Conservation (phyloP, 306 rosid genomes). For the Vigna hirtella region DNA sequence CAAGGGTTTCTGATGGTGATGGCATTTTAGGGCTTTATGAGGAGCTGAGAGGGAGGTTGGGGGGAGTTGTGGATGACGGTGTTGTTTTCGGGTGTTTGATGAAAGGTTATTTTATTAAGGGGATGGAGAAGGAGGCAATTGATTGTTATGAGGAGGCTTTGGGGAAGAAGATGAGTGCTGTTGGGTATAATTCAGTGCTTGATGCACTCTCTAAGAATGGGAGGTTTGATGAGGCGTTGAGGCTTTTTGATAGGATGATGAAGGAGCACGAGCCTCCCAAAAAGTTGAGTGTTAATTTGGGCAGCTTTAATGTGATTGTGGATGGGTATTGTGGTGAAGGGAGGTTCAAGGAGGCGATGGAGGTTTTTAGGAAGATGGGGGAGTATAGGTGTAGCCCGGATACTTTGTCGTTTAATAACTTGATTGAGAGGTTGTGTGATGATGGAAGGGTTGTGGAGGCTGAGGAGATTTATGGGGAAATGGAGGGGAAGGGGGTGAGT, state of each 20-base stretch:
- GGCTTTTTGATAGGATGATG: conserved; percentile 74
- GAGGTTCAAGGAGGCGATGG: conserved; percentile 75
- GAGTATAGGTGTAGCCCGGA: conserved; percentile 82
- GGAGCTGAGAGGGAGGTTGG: conserved; percentile 69
- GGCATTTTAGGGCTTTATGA: conserved; percentile 68
- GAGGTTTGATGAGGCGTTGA: conserved; percentile 75
- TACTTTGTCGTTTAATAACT: conserved; percentile 78
- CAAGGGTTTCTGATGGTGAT: conserved; percentile 65
- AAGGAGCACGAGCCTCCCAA: conserved; percentile 70
- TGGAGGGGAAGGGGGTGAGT: conserved; percentile 77
- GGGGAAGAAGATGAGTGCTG: conserved; percentile 72
- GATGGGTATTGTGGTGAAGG: conserved; percentile 81
- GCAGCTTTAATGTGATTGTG: conserved; percentile 89
- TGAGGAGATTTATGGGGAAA: conserved; percentile 80
- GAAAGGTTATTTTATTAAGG: conserved; percentile 85
- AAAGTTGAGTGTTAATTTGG: conserved; percentile 72
- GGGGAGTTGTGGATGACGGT: conserved; percentile 78
- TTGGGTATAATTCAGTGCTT: conserved; percentile 79
- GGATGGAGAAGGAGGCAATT: conserved; percentile 90
- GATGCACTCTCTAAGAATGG: conserved; percentile 86
- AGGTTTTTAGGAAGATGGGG: conserved; percentile 83
- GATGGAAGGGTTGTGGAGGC: conserved; percentile 73
- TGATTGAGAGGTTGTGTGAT: conserved; percentile 85
- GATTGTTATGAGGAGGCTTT: conserved; percentile 74
- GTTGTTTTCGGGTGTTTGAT: conserved; percentile 84